These are phyloP conservation scores for Taxawa tesnikishii DNA, from an alignment of 2,329 filamentous ascomycete species.

Conservation along the genomic window DNA sequence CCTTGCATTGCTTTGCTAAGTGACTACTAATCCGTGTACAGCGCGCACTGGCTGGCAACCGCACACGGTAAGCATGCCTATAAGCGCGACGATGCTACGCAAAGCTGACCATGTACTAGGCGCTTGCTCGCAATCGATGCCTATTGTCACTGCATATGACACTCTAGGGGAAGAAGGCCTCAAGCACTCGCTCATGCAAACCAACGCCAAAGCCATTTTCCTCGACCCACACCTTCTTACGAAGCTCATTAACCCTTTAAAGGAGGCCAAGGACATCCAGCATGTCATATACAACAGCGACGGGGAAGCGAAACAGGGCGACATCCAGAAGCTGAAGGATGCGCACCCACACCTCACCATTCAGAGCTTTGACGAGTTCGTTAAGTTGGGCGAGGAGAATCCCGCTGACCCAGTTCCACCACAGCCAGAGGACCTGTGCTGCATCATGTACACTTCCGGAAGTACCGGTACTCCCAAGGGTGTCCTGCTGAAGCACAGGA, in stretches of 20 bases:
- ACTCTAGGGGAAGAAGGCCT: constrained; percentile 77
- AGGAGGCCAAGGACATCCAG: constrained; percentile 43
- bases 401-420: constrained; percentile 60
- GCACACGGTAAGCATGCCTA: constrained; percentile 29
- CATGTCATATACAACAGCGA: constrained; percentile 47
- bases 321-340: constrained; percentile 41
- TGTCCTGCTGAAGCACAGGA: constrained; percentile 68
- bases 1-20: too few species aligned
- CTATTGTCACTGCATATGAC: constrained; percentile 91
- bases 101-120: too few species aligned
- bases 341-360: constrained; percentile 41
- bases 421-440: constrained; percentile 65
- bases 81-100: too few species aligned
- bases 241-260: constrained; percentile 40
- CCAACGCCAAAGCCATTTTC: constrained; percentile 71
- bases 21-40: too few species aligned
- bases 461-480: constrained; percentile 85
- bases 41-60: constrained; percentile 70
- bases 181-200: constrained; percentile 75
- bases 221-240: constrained; percentile 64
- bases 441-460: constrained; percentile 73
- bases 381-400: constrained; percentile 49
- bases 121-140: constrained; percentile 71
- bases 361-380: constrained; percentile 43
- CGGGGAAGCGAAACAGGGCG: constrained; percentile 35